These are phyloP conservation scores for Neurospora sublineolata DNA, from an alignment of 495 filamentous ascomycete genomes.

Conservation along the genomic window DNA sequence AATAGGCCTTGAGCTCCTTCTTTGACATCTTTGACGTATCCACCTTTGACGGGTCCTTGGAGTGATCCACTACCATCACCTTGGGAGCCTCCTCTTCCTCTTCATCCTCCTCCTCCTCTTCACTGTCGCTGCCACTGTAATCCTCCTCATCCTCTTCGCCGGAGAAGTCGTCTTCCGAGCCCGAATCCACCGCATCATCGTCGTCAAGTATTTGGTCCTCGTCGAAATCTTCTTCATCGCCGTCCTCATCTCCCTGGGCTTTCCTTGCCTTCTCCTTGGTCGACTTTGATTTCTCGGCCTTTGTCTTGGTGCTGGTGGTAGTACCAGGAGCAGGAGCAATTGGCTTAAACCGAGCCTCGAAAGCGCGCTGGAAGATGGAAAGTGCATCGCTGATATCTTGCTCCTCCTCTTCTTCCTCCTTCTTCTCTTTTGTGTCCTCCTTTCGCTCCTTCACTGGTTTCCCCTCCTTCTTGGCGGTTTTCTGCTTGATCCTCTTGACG, in stretches of 20 bases:
- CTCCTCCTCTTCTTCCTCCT: constrained; percentile 11
- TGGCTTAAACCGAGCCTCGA: constrained; percentile 78
- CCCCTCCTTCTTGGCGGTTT: background rate
- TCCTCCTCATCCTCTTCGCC: constrained; percentile 29
- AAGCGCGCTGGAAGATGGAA: constrained; percentile 61
- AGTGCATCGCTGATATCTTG: constrained; percentile 26
- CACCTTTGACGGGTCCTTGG: constrained; percentile 13
- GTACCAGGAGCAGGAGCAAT: constrained; percentile 32
- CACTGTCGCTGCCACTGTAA: background rate
- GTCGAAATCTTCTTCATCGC: constrained; percentile 20
- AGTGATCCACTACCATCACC: constrained; percentile 59
- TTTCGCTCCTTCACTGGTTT: background rate
- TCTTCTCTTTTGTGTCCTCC: background rate
- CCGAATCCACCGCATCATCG: constrained; percentile 17
- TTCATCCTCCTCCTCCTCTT: constrained; percentile 9
- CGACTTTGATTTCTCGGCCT: constrained; percentile 17
- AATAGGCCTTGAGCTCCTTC: constrained; percentile 63
- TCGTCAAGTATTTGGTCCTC: constrained; percentile 4
- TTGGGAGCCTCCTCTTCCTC: constrained; percentile 11
- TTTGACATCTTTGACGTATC: constrained; percentile 42
- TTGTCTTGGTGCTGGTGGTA: constrained; percentile 7
- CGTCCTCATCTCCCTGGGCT: constrained; percentile 15
- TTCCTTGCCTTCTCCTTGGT: constrained; percentile 9
- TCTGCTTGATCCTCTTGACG: background rate
- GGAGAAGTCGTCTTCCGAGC: constrained; percentile 55